Evolutionary conservation across 1,284 basidiomycete genomes (phyloP), one percentile per base, ranked within the genome.

Genomic region (Pseudozyma sp.): DNA sequence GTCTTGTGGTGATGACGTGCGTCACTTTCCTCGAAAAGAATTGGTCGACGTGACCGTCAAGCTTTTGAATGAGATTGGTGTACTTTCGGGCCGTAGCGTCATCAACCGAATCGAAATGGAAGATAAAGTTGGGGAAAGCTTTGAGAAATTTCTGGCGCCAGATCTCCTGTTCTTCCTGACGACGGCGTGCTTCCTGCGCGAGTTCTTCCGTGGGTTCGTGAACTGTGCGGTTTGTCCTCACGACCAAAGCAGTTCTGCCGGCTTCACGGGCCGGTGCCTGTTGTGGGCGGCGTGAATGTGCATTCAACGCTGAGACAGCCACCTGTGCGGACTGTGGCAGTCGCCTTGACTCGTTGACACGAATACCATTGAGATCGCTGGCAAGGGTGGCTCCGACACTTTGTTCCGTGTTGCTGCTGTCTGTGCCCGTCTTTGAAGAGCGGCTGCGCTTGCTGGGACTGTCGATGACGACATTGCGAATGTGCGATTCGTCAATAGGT

Each of bases 11-110:
- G 54, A 84, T 75, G 49, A 84, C 66, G 37, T 84, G 82, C 16
- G 82, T 83, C 40, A 83, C 77, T 29, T 64, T 73, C 43, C 75
- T 75, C 8, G 80, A 82, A 52, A 84, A 84, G 72, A 84, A 84
- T 7, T 78, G 75, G n/a, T 83, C 82, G 10, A 83, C 75, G 3
- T 63, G 51, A 17, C 77, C 81, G 47, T 80, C 81, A 10, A 84
- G 72, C 46, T 77, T 61, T 13, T 66, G 63, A 40, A 83, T 81
- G 40, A 68, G 55, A 6, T 35, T 34, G 43, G 63, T 72, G 29
- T 78, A 60, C 39, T 60, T 63, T 16, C 51, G 54, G 19, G 53
- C 75, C 3, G 59, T 76, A 35, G 54, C 42, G 14, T 67, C 64
- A 37, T 83, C 81, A 46, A 83, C 68, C 24, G 69, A 68, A 53